A percentile compares a stretch with the other conserved stretches of the same genome.
These are phyloP conservation scores for Botrytis paeoniae DNA, from an alignment of 2,329 filamentous ascomycete genomes.

Conservation along the genomic window DNA sequence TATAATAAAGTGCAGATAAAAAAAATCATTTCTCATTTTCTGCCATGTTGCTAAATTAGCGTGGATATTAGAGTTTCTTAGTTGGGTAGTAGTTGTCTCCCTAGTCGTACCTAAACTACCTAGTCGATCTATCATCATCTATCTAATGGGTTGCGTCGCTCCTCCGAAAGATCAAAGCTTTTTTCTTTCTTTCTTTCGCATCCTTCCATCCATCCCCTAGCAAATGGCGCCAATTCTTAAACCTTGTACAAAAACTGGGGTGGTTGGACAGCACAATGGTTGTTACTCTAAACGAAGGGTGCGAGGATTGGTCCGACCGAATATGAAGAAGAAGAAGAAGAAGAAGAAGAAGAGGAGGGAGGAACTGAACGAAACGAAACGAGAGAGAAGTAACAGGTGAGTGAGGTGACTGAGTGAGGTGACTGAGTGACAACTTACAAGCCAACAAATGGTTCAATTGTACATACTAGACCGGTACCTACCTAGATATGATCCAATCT, in stretches of 20 bases:
- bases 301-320: conserved; percentile 7
- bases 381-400: background rate
- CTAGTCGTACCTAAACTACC: too few species aligned
- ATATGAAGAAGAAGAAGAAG: background rate
- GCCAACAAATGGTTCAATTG: background rate
- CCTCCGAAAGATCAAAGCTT: background rate
- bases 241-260: conserved; percentile 11
- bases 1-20: background rate
- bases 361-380: background rate
- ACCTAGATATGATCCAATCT: background rate
- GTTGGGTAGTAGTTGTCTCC: conserved; percentile 1
- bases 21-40: background rate
- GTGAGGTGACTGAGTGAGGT: background rate
- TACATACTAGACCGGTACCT: background rate
- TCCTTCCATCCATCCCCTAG: background rate
- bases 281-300: background rate
- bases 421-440: background rate
- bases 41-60: background rate
- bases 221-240: background rate
- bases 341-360: too few species aligned
- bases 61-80: background rate
- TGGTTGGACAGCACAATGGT: conserved; percentile 17
- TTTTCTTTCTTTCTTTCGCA: background rate
- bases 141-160: background rate
- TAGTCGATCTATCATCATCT: background rate